Conservation (phyloP, 2,329 filamentous ascomycete genomes). For the Colletotrichum sp. region DNA sequence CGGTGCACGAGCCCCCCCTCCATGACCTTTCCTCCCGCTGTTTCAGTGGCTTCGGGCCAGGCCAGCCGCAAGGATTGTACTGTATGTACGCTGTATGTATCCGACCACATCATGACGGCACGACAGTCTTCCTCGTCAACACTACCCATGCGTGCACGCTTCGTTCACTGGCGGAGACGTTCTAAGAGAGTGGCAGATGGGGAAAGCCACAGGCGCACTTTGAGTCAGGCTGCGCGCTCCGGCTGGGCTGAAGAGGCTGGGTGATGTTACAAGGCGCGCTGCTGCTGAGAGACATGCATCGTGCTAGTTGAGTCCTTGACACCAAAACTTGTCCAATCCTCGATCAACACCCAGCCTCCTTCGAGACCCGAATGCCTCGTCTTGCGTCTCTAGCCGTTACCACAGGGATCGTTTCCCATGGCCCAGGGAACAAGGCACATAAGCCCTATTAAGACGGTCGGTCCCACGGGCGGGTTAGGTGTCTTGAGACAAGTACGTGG, state of each 20-base stretch:
- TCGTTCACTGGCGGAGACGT: not conserved
- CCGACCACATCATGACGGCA: not conserved
- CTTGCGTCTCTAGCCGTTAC: not conserved
- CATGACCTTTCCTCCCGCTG: not conserved
- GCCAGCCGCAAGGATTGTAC: not conserved
- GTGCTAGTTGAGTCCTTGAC: not conserved
- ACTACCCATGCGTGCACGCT: not conserved
- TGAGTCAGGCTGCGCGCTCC: not conserved
- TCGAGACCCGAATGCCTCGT: not conserved
- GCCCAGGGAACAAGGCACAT: not conserved
- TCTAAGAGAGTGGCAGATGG: not conserved
- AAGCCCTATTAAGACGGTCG: not conserved
- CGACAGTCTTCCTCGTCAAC: not conserved
- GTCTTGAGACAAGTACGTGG: not conserved
- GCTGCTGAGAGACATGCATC: constrained; percentile 2
- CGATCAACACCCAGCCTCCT: not conserved
- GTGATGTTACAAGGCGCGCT: not conserved
- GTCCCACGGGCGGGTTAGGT: not conserved
- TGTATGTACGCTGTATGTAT: not conserved
- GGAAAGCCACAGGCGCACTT: not conserved
- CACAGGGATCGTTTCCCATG: not conserved
- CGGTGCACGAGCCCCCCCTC: not conserved
- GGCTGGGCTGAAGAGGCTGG: not conserved
- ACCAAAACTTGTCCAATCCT: constrained; percentile 4
- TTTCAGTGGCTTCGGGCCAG: not conserved